Percentiles rank a stretch among this genome's conserved stretches.
phyloP scores from a whole-genome alignment of 768 basidiomycete genomes.

The Lactifluus hygrophoroides region DNA sequence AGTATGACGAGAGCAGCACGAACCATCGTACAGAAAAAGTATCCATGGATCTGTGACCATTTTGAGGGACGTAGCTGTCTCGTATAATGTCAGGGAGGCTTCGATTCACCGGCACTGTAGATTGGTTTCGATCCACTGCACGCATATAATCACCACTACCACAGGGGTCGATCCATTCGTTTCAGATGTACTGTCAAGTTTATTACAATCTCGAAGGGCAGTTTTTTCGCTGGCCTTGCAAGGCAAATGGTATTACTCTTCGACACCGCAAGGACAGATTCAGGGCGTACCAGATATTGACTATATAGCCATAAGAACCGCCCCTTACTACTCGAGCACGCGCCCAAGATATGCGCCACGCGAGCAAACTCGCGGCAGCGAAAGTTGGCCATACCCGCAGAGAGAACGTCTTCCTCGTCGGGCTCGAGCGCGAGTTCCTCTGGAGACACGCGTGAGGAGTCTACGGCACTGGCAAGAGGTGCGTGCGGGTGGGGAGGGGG shows the following conservation, averaged over 20 bases:
- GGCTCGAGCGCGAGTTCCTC: slow-evolving; percentile 33
- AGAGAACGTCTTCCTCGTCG: slow-evolving; percentile 64
- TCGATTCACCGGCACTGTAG: slow-evolving; percentile 55
- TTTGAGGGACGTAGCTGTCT: slow-evolving; percentile 34
- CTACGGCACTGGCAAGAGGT: slow-evolving; percentile 11
- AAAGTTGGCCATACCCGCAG: slow-evolving; percentile 64
- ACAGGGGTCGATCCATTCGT: neutral
- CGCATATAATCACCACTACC: neutral
- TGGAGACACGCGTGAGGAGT: neutral
- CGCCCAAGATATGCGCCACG: slow-evolving; percentile 53
- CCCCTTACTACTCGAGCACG: slow-evolving; percentile 63
- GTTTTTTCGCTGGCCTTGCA: slow-evolving; percentile 74
- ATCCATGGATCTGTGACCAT: slow-evolving; percentile 69
- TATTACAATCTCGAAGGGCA: slow-evolving; percentile 79
- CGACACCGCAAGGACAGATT: neutral
- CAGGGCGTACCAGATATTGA: slow-evolving; percentile 67
- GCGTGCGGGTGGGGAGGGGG: slow-evolving; percentile 12
- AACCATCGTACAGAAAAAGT: slow-evolving; percentile 55
- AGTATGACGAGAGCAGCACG: neutral
- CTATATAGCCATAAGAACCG: slow-evolving; percentile 74
- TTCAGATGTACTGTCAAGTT: slow-evolving; percentile 53
- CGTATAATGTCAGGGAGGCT: slow-evolving; percentile 50
- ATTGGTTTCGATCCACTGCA: slow-evolving; percentile 64
- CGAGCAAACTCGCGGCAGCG: slow-evolving; percentile 73
- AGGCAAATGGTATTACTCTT: slow-evolving; percentile 4